These are phyloP conservation scores for Saccharomyces hybrid DNA, from an alignment of 1,139 yeast genomes.

Conservation along the genomic window DNA sequence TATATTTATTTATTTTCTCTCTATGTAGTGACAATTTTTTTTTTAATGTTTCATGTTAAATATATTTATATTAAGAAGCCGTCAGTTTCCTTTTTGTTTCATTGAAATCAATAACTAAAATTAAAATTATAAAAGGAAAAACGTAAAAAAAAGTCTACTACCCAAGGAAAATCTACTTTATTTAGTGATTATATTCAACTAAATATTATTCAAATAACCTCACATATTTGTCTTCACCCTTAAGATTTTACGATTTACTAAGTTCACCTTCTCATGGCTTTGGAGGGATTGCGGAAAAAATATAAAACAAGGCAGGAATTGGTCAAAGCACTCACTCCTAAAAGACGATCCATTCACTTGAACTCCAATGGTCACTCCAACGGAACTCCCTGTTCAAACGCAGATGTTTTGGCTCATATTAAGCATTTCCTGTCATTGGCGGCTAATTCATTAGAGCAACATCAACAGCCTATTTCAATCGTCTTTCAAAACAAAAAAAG, in stretches of 20 bases:
- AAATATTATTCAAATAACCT: background rate
- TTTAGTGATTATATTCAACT: background rate
- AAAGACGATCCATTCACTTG: background rate
- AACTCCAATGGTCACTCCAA: background rate
- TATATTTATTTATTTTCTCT: background rate
- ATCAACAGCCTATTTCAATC: conserved; percentile 7
- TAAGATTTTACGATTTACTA: background rate
- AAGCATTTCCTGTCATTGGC: conserved; percentile 9
- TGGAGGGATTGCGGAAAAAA: background rate
- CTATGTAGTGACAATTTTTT: background rate
- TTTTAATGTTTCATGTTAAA: background rate
- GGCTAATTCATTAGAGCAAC: conserved; percentile 9
- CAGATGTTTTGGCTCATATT: conserved; percentile 6
- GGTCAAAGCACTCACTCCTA: background rate
- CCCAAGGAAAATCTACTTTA: background rate
- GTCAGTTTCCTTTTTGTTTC: no score
- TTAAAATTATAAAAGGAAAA: background rate
- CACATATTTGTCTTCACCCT: background rate
- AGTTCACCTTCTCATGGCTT: background rate
- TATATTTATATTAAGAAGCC: background rate
- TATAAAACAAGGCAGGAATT: background rate
- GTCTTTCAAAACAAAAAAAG: conserved; percentile 2
- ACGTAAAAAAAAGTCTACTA: background rate
- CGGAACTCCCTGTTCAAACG: background rate
- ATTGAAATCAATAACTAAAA: background rate